Conservation (phyloP, 2,329 filamentous ascomycete species). For the Fusarium longipes region DNA sequence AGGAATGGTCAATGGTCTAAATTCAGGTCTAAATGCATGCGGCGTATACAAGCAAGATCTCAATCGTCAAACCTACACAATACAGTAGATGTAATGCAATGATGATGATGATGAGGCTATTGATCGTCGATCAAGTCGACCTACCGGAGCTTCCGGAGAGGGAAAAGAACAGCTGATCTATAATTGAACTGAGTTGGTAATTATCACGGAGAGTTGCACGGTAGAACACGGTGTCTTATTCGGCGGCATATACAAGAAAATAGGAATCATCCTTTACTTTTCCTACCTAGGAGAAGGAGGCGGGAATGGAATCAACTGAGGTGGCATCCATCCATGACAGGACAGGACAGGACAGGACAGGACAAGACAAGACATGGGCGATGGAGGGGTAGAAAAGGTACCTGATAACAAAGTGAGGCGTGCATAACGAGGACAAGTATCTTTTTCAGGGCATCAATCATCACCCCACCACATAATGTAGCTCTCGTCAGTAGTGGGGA, state of each 20-base stretch:
- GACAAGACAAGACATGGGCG: not conserved
- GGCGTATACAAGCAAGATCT: slow-evolving; percentile 19
- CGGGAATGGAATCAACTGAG: slow-evolving; percentile 32
- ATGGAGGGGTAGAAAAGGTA: slow-evolving; percentile 35
- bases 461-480: slow-evolving; percentile 33
- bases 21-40: not conserved
- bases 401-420: slow-evolving; percentile 1
- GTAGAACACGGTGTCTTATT: slow-evolving; percentile 33
- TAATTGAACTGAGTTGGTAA: not conserved
- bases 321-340: too few relatives aligned
- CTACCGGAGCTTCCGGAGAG: slow-evolving; percentile 39
- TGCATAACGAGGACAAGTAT: slow-evolving; percentile 17
- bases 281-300: not conserved
- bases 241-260: slow-evolving; percentile 31
- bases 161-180: slow-evolving; percentile 14
- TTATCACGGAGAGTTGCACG: slow-evolving; percentile 31
- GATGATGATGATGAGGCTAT: slow-evolving; percentile 6
- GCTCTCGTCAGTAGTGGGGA: slow-evolving; percentile 32
- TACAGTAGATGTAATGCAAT: not conserved
- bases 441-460: slow-evolving; percentile 30
- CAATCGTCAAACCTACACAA: slow-evolving; percentile 23
- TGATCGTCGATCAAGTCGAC: slow-evolving; percentile 15
- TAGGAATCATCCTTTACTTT: not conserved
- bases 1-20: slow-evolving; percentile 4
- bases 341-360: too few relatives aligned